These are phyloP conservation scores for Usnea hakonensis DNA, from an alignment of 495 filamentous ascomycete species.

Conservation along the genomic window DNA sequence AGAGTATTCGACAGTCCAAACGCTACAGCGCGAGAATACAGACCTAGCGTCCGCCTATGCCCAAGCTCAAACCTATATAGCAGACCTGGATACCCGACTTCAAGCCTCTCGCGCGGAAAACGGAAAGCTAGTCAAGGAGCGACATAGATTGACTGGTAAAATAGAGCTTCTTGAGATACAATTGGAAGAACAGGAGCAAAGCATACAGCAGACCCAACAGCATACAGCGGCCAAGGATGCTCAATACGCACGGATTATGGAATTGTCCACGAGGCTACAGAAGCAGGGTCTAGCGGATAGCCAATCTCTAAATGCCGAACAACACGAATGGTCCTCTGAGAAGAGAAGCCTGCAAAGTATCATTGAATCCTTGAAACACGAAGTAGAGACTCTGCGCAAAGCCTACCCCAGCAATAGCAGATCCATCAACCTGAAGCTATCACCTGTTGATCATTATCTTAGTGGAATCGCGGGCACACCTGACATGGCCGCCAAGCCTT, in stretches of 20 bases:
- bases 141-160: conserved; percentile 8
- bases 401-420: not conserved
- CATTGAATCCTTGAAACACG: conserved; percentile 2
- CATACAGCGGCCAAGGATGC: conserved; percentile 15
- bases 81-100: conserved; percentile 11
- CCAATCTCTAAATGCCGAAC: conserved; percentile 14
- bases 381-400: not conserved
- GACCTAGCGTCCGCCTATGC: conserved; percentile 9
- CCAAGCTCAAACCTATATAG: conserved; percentile 10
- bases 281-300: conserved; percentile 3
- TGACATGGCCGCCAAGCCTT: not conserved
- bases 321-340: conserved; percentile 17
- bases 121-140: conserved; percentile 11
- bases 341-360: conserved; percentile 4
- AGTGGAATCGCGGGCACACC: not conserved
- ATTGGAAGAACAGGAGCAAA: conserved; percentile 11
- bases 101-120: conserved; percentile 13
- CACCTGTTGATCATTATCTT: not conserved
- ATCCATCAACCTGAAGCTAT: not conserved
- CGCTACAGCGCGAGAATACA: conserved; percentile 16
- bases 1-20: conserved; percentile 8
- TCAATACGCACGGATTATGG: conserved; percentile 21
- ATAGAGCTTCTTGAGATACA: conserved; percentile 17
- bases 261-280: conserved; percentile 18
- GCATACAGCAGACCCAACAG: conserved; percentile 12